A percentile compares a stretch with the other conserved stretches of the same genome.
Conservation (phyloP, 2,329 filamentous ascomycete species). For the Catunica adiposa region DNA sequence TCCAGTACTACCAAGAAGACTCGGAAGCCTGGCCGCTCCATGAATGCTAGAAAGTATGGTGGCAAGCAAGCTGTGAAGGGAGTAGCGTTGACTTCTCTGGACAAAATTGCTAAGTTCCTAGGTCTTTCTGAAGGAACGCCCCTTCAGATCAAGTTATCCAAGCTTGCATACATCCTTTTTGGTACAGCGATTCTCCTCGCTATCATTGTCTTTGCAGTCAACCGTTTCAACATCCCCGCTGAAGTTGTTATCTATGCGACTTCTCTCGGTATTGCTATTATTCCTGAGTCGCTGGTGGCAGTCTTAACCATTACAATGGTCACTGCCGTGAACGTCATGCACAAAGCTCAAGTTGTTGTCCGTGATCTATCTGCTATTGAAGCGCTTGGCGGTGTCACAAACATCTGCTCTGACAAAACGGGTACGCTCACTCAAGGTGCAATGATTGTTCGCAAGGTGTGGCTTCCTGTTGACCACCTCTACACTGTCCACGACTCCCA, state of each 20-base stretch:
- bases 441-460: conserved; percentile 53
- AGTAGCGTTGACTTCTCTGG: conserved; percentile 29
- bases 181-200: conserved; percentile 46
- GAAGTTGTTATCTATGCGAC: conserved; percentile 43
- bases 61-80: conserved; percentile 33
- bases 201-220: conserved; percentile 41
- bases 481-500: conserved; percentile 46
- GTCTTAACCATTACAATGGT: conserved; percentile 57
- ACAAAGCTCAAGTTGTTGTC: conserved; percentile 47
- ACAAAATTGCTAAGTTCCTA: conserved; percentile 40
- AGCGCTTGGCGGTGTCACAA: conserved; percentile 52
- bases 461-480: conserved; percentile 40
- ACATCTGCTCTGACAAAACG: conserved; percentile 60
- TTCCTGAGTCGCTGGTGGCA: conserved; percentile 48
- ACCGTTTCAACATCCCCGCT: conserved; percentile 33
- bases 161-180: conserved; percentile 62
- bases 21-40: conserved; percentile 36
- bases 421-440: conserved; percentile 52
- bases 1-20: conserved; percentile 36
- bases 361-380: conserved; percentile 51
- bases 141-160: conserved; percentile 60
- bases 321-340: conserved; percentile 47
- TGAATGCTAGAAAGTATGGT: conserved; percentile 38
- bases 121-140: conserved; percentile 54
- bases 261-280: conserved; percentile 43